These are phyloP conservation scores for Pseudomonodictys pantanalensis DNA, from an alignment of 495 filamentous ascomycete genomes.

Conservation along the genomic window DNA sequence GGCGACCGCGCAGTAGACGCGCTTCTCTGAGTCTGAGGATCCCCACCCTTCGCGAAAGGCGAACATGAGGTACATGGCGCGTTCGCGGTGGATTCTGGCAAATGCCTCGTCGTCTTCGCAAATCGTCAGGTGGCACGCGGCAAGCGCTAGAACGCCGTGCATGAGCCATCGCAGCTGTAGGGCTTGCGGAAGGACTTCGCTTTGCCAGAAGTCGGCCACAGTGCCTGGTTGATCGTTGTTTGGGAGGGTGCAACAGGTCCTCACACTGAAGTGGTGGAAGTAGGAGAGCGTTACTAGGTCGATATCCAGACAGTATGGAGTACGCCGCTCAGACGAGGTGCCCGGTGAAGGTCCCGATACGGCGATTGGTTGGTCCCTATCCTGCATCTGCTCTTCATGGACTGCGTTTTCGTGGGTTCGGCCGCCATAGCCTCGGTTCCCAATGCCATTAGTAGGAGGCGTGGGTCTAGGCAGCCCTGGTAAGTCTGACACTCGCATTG, in stretches of 20 bases:
- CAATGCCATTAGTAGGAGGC: background rate
- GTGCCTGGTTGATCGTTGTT: background rate
- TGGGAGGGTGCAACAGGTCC: conserved; percentile 42
- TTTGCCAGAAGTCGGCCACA: conserved; percentile 34
- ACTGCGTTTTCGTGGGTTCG: conserved; percentile 1
- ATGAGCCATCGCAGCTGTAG: conserved; percentile 35
- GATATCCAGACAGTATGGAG: conserved; percentile 16
- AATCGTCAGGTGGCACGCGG: conserved; percentile 34
- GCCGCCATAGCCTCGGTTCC: no score
- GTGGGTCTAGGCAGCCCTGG: background rate
- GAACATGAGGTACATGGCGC: background rate
- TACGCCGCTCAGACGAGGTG: background rate
- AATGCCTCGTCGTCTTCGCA: conserved; percentile 13
- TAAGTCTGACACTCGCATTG: background rate
- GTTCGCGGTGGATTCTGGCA: conserved; percentile 3
- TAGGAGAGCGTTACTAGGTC: conserved; percentile 40
- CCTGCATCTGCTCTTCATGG: background rate
- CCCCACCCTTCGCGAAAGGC: conserved; percentile 5
- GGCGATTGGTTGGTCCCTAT: background rate
- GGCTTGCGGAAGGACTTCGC: conserved; percentile 32
- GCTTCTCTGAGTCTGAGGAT: background rate
- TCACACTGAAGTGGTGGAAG: conserved; percentile 43
- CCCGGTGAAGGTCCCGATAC: background rate
- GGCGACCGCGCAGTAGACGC: background rate
- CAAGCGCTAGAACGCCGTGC: conserved; percentile 39